A percentile compares a stretch with the other conserved stretches of the same genome.
phyloP scores from a whole-genome alignment of 805 yeast genomes.

The Wickerhamiella dianesei region DNA sequence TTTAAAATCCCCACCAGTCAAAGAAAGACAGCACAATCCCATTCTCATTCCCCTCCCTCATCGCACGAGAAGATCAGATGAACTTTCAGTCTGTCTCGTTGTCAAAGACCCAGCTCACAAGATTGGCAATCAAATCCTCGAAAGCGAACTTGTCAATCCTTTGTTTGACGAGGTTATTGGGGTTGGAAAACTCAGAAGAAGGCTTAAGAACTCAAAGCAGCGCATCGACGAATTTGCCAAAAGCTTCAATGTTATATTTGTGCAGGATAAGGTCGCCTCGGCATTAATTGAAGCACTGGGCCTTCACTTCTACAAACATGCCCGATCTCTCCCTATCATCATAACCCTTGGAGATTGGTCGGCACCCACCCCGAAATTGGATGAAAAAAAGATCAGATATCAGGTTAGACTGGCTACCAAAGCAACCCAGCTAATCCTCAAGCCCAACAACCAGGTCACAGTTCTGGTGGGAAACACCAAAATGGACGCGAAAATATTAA shows the following conservation, averaged over 20 bases:
- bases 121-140: conserved; percentile 5
- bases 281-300: conserved; percentile 18
- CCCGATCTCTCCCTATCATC: conserved; percentile 15
- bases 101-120: conserved; percentile 17
- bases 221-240: conserved; percentile 13
- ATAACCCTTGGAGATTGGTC: conserved; percentile 5
- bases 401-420: conserved; percentile 6
- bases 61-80: conserved; percentile 14
- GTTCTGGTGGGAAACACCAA: conserved; percentile 18
- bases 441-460: conserved; percentile 10
- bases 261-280: conserved; percentile 16
- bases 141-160: not conserved
- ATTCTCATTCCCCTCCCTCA: conserved; percentile 17
- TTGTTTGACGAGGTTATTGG: conserved; percentile 21
- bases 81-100: conserved; percentile 15
- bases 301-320: conserved; percentile 14
- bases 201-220: conserved; percentile 11
- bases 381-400: conserved; percentile 4
- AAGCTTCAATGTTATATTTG: conserved; percentile 14
- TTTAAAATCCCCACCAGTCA: conserved; percentile 9
- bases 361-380: not conserved
- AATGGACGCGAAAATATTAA: conserved; percentile 16
- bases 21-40: conserved; percentile 12
- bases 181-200: conserved; percentile 19
- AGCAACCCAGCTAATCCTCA: conserved; percentile 17